Evolutionary conservation across 2,329 filamentous ascomycete species (phyloP), one percentile per base, ranked within the genome.

Genomic region (Furcasterigmium sp.): DNA sequence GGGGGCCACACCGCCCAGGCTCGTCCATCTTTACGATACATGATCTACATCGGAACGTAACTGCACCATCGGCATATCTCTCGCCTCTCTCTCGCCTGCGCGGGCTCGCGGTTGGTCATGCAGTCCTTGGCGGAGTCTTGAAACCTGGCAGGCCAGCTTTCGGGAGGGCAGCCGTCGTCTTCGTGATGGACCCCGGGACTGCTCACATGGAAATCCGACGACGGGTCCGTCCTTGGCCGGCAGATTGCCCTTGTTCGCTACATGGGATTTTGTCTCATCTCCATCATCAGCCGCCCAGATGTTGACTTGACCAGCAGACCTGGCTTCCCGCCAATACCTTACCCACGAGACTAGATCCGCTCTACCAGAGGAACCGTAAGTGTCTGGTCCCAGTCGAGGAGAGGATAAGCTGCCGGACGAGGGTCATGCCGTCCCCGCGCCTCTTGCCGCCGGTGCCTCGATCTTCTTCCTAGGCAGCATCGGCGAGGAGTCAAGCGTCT

Each of bases 201-300:
- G 32, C 32, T 35, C 32, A 35, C 32, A 35, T 35, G 32, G 32
- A 35, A 35, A 35, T 8, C n/a, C 10, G 32, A 15, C 14, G n/a
- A 35, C n/a, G 11, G 32, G 32, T 18, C 32, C 15, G n/a, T 35
- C 17, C 32, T 17, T 35, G 15, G n/a, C 39, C 23, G 47, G 39
- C 20, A 39, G 21, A 47, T 42, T 36, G n/a, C 39, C 42, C 39
- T 42, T 41, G 42, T 34, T 45, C 32, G 32, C 23, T 30, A 35
- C 30, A 49, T 47, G 45, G 47, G 30, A 47, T 45, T 49, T 44
- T 49, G 47, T 49, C 42, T 47, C 39, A 38, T 40, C 35, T 39
- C n/a, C 42, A 43, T 43, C 19, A 37, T 21, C 28, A 30, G 8
- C 17, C 42, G 28, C 7, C 18, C n/a, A n/a, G 28, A 42, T 40